Evolutionary conservation across 2,329 filamentous ascomycete species (phyloP).

Genomic region (Paramyrothecium roridum): DNA sequence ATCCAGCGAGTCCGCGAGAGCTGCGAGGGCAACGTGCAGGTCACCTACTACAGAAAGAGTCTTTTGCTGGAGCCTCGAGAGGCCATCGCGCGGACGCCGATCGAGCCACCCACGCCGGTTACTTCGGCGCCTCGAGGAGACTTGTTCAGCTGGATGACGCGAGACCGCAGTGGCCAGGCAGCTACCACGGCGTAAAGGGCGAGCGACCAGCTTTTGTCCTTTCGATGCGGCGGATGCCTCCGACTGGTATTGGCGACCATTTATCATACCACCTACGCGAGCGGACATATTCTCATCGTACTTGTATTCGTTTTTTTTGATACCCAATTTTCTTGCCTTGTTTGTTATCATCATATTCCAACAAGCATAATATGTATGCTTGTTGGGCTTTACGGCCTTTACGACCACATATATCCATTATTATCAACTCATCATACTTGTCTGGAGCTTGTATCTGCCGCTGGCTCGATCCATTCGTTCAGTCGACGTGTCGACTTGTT

Average conservation of each 20-base stretch:
- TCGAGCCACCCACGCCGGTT: conserved; percentile 27
- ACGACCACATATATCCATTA: background rate
- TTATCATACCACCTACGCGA: conserved; percentile 11
- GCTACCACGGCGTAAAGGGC: conserved; percentile 12
- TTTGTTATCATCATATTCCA: background rate
- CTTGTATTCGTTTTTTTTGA: conserved; percentile 31
- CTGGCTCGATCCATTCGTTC: background rate
- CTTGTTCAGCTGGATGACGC: conserved; percentile 49
- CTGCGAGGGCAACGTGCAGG: conserved; percentile 54
- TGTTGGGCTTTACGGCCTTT: background rate
- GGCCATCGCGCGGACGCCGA: conserved; percentile 26
- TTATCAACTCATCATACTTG: background rate
- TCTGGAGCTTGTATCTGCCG: background rate
- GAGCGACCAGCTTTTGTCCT: conserved; percentile 1
- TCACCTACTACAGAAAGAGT: conserved; percentile 75
- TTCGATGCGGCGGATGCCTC: conserved; percentile 2
- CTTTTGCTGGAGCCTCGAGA: conserved; percentile 78
- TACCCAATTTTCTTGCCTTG: conserved; percentile 22
- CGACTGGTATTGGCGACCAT: background rate
- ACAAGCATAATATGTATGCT: background rate
- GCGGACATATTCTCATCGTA: conserved; percentile 26
- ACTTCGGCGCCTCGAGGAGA: conserved; percentile 32
- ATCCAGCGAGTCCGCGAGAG: conserved; percentile 70
- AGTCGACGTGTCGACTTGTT: background rate
- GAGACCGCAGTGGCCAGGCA: conserved; percentile 36